phyloP scores from a whole-genome alignment of 768 basidiomycete species.

The Hebeloma cylindrosporum region DNA sequence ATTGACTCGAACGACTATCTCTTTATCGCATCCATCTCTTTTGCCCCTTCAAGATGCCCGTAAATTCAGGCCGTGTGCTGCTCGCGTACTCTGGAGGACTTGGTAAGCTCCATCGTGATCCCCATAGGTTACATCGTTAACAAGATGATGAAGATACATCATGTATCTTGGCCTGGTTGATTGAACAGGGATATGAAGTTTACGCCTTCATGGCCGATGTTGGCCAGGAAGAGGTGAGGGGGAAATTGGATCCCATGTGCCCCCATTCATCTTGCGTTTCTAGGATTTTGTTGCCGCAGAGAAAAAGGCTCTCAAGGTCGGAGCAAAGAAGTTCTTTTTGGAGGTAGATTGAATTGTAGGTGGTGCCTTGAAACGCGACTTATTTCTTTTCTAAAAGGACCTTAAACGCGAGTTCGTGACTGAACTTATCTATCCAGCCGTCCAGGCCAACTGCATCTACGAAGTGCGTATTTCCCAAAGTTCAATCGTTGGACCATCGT shows the following conservation, averaged over 20 bases:
- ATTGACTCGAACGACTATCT: conserved; percentile 16
- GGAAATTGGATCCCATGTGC: neutral
- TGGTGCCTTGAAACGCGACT: neutral
- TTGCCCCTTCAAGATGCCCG: conserved; percentile 38
- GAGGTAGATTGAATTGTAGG: conserved; percentile 46
- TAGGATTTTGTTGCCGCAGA: conserved; percentile 94
- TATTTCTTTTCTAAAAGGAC: conserved; percentile 56
- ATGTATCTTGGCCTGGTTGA: conserved; percentile 98
- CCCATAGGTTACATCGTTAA: conserved; percentile 10
- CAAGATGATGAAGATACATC: conserved; percentile 74
- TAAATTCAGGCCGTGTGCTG: conserved; percentile 79
- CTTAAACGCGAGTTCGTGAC: conserved; percentile 93
- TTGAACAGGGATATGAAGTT: conserved; percentile 97
- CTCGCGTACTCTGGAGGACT: conserved; percentile 98
- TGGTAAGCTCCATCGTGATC: conserved; percentile 50
- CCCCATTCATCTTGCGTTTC: neutral
- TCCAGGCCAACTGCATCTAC: conserved; percentile 98
- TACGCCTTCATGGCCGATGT: conserved; percentile 97
- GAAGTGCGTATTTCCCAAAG: conserved; percentile 56
- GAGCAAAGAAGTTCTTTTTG: conserved; percentile 95
- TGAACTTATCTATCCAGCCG: conserved; percentile 95
- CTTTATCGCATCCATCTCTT: conserved; percentile 11
- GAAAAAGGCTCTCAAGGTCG: conserved; percentile 84
- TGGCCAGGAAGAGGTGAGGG: conserved; percentile 79
- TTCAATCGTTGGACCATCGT: conserved; percentile 4